These are phyloP conservation scores for Sphagnum magellanicum DNA, from an alignment of 228 moss, liverwort and hornwort genomes.

Conservation along the genomic window DNA sequence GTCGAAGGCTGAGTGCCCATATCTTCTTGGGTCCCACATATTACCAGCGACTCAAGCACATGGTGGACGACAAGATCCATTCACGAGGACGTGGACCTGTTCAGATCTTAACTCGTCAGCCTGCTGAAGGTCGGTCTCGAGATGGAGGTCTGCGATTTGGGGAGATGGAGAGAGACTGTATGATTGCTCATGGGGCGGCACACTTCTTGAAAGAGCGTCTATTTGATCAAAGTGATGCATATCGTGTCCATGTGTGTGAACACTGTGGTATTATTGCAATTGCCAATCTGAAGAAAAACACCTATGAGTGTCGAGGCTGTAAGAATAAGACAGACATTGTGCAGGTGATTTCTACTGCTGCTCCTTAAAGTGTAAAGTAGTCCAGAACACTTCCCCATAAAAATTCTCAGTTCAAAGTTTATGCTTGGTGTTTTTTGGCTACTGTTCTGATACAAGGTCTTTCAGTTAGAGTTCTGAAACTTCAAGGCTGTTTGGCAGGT, in stretches of 20 bases:
- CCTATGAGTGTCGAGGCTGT: constrained; percentile 96
- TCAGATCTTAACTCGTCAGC: constrained; percentile 94
- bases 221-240: constrained; percentile 99
- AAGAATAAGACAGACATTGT: constrained; percentile 99
- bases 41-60: constrained; percentile 97
- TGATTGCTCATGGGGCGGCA: constrained; percentile 99
- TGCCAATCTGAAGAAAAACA: constrained; percentile 94
- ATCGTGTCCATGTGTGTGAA: constrained; percentile 96
- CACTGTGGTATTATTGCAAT: constrained; percentile 94
- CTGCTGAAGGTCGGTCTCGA: constrained; percentile 96
- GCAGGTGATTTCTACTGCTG: constrained; percentile 38
- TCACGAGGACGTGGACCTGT: constrained; percentile 97
- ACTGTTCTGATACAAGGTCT: not conserved
- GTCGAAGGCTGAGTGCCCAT: constrained; percentile 84
- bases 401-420: no score
- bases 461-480: not conserved
- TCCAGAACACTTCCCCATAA: no score
- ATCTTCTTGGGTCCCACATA: constrained; percentile 98
- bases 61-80: constrained; percentile 99
- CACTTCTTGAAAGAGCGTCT: constrained; percentile 97
- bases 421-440: not conserved
- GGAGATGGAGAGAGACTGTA: constrained; percentile 99
- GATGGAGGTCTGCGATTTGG: constrained; percentile 98
- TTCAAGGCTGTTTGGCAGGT: constrained; percentile 36
- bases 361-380: no score